Conservation (phyloP, 208 protist genomes). For the Leishmania gerbilli region DNA sequence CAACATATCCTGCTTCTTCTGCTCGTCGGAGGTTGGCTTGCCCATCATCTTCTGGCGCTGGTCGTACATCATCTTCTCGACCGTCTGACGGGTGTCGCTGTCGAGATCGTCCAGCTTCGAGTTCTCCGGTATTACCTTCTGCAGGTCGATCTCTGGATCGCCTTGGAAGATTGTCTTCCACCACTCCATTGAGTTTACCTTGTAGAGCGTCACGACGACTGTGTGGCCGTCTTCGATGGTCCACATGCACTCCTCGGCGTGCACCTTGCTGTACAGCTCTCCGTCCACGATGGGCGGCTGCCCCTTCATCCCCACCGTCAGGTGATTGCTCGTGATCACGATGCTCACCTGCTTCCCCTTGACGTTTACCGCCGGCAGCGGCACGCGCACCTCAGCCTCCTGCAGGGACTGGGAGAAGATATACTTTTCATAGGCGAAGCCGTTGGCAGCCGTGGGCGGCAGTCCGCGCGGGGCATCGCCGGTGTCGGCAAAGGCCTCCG, state of each 20-base stretch:
- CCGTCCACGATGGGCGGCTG: slow-evolving; percentile 83
- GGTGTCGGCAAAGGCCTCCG: slow-evolving; percentile 41
- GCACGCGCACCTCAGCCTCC: slow-evolving; percentile 89
- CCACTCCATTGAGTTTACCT: slow-evolving; percentile 93
- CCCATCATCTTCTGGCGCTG: slow-evolving; percentile 94
- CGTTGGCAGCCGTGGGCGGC: slow-evolving; percentile 80
- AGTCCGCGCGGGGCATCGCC: slow-evolving; percentile 82
- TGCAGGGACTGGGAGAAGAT: slow-evolving; percentile 88
- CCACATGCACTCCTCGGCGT: slow-evolving; percentile 91
- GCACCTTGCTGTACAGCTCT: slow-evolving; percentile 73
- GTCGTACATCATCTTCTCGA: slow-evolving; percentile 98
- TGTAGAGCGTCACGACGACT: slow-evolving; percentile 88
- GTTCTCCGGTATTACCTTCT: slow-evolving; percentile 95
- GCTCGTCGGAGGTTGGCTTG: slow-evolving; percentile 94
- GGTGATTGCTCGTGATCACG: slow-evolving; percentile 58
- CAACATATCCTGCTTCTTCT: slow-evolving; percentile 94
- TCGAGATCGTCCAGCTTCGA: slow-evolving; percentile 96
- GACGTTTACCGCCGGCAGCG: slow-evolving; percentile 62
- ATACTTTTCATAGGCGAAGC: slow-evolving; percentile 90
- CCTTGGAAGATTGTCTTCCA: slow-evolving; percentile 90
- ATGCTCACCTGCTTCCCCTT: slow-evolving; percentile 84
- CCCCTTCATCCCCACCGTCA: slow-evolving; percentile 85
- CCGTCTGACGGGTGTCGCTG: slow-evolving; percentile 92
- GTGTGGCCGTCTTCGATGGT: slow-evolving; percentile 90
- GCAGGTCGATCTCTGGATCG: slow-evolving; percentile 91